Base-by-base conservation (phyloP, 208 protist species). In the Acanthamoeba castellanii region DNA sequence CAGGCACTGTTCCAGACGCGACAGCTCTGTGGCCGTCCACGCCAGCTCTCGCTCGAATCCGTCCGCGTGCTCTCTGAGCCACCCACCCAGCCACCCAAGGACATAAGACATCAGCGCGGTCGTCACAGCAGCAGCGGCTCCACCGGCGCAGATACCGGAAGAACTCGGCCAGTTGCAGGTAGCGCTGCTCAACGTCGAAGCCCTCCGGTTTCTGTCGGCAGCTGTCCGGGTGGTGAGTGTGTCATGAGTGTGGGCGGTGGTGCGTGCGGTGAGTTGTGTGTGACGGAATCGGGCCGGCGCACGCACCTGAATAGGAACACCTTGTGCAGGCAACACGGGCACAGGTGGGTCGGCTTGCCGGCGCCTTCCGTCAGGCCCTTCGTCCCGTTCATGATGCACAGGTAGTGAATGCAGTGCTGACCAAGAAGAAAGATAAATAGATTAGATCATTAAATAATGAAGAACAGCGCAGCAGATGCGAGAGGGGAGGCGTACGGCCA, bases 321-420 rank as follows among this genome's bases (percentile, higher is more conserved):
- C 47, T 85, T 85, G 30, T 85, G 76, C 9, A 85, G 76, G 30
- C 76, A 85, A 27, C 6, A 5, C 20, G 76, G 76, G 25, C 76
- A 85, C 8, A 85, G 76, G n/a, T 85, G 76, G 11, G 76, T 57
- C 7, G 76, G 76, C 47, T 85, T 85, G 13, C 27, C 47, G 16
- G 37, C 20, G 0, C 76, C 76, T 32, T 85, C 76, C 2, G 16
- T 32, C 34, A 85, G 27, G 16, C 76, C 76, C 22, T 59, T 50
- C 14, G 76, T 85, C 22, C 76, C 76, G 47, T 85, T 85, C 76
- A 85, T 85, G 45, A 85, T 50, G 76, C 76, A 85, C 27, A 30
- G 13, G 47, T 42, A 85, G 47, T 85, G 76, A 57, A 85, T 85
- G 47, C 76, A 85, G 76, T 85, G 76, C 76, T 85, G 34, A 1